Conservation (phyloP, 2,329 filamentous ascomycete species). For the Zasmidium cellare region DNA sequence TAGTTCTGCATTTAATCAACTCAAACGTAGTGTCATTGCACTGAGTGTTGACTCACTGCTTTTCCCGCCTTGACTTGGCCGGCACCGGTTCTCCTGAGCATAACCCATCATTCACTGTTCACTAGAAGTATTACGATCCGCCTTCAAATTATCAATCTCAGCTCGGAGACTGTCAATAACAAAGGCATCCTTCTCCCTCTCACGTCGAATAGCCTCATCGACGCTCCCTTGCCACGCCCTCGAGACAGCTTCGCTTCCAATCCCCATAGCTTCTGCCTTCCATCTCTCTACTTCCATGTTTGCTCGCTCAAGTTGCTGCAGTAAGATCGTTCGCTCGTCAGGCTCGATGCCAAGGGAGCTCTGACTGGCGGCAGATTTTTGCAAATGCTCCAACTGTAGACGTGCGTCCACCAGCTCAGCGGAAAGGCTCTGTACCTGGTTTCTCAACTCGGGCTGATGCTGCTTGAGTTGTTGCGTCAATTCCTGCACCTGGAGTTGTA, state of each 20-base stretch:
- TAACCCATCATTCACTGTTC: too few species aligned
- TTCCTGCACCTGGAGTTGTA: constrained; percentile 14
- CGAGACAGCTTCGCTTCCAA: constrained; percentile 16
- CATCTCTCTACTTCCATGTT: constrained; percentile 14
- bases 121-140: background rate
- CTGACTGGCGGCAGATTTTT: too few species aligned
- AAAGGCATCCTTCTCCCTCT: constrained; percentile 23
- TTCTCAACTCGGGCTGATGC: constrained; percentile 3
- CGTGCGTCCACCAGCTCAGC: constrained; percentile 5
- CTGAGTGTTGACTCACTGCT: too few species aligned
- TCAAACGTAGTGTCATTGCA: too few species aligned
- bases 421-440: constrained; percentile 1
- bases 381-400: background rate
- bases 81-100: too few species aligned
- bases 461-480: constrained; percentile 5
- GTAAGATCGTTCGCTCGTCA: constrained; percentile 18
- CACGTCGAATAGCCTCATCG: constrained; percentile 24
- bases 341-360: background rate
- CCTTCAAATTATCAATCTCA: constrained; percentile 13
- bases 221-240: constrained; percentile 22
- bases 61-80: too few species aligned
- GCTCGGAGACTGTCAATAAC: constrained; percentile 16
- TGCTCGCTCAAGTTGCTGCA: constrained; percentile 18
- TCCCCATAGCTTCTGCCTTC: constrained; percentile 17
- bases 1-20: background rate